phyloP scores from a whole-genome alignment of 192 early-diverging fungal species.

The Entomortierella beljakovae region DNA sequence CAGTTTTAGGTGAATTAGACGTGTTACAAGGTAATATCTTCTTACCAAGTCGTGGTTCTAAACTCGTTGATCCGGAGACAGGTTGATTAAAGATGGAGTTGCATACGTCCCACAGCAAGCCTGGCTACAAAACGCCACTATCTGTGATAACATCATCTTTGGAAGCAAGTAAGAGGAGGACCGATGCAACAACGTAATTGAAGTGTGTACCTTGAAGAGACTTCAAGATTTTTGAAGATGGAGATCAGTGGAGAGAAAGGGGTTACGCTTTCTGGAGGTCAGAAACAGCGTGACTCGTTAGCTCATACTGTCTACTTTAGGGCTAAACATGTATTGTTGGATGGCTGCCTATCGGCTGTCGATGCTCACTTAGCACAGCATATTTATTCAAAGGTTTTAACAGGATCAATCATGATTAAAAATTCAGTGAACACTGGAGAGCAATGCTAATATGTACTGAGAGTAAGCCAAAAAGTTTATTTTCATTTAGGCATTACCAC shows the following conservation, averaged over 20 bases:
- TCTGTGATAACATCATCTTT: conserved; percentile 85
- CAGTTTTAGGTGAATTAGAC: conserved; percentile 83
- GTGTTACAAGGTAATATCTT: conserved; percentile 38
- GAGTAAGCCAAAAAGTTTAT: too few relatives aligned
- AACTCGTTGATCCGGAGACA: conserved; percentile 39
- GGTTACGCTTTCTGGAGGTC: conserved; percentile 78
- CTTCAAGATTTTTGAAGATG: conserved; percentile 77
- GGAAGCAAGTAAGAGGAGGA: conserved; percentile 70
- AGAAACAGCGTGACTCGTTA: conserved; percentile 81
- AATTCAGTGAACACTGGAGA: too few relatives aligned
- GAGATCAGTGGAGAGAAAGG: conserved; percentile 85
- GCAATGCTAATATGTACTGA: too few relatives aligned
- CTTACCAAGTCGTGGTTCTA: conserved; percentile 32
- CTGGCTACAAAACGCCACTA: conserved; percentile 73
- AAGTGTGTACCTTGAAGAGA: conserved; percentile 84
- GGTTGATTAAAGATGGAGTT: conserved; percentile 62
- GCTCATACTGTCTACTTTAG: conserved; percentile 79
- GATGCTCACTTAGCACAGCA: conserved; percentile 88
- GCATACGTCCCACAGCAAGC: conserved; percentile 81
- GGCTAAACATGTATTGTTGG: conserved; percentile 69
- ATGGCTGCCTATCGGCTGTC: conserved; percentile 84
- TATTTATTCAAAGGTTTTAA: conserved; percentile 77
- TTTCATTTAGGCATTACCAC: conserved; percentile 3
- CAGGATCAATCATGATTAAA: conserved; percentile 76
- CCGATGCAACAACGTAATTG: conserved; percentile 76